Percentiles rank a stretch among this genome's conserved stretches.
Conservation (phyloP, 140 eudicot species). For the Bidens hawaiensis region DNA sequence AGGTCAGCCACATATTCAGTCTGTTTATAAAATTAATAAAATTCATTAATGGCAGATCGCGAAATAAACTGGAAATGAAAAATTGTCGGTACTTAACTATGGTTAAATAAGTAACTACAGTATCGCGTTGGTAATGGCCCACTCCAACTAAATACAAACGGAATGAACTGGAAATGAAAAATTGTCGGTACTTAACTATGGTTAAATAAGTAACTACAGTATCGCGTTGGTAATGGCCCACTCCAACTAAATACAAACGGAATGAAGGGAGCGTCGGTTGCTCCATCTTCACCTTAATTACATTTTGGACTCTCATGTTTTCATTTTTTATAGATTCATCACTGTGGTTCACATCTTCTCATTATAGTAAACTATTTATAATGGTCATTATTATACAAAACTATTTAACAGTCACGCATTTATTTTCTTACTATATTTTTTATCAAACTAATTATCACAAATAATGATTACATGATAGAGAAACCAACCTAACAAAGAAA, state of each 20-base stretch:
- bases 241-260: conserved; percentile 24
- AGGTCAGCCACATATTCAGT: too few relatives aligned
- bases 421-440: background rate
- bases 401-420: background rate
- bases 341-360: background rate
- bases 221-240: conserved; percentile 24
- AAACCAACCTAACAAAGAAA: background rate
- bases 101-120: conserved; percentile 33
- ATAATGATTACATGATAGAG: too few relatives aligned
- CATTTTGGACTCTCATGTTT: conserved; percentile 3
- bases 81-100: conserved; percentile 62
- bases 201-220: conserved; percentile 31
- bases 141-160: conserved; percentile 25
- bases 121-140: conserved; percentile 24
- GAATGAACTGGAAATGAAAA: conserved; percentile 9
- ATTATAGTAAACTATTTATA: background rate
- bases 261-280: conserved; percentile 46
- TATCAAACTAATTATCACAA: background rate
- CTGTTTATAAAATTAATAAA: too few relatives aligned
- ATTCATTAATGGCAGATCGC: conserved; percentile 9
- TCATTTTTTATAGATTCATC: background rate
- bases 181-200: conserved; percentile 64
- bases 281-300: conserved; percentile 6
- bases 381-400: background rate
- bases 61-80: conserved; percentile 14